phyloP scores from a whole-genome alignment of 225 moss, liverwort and hornwort species.

The Pleurozium schreberi region DNA sequence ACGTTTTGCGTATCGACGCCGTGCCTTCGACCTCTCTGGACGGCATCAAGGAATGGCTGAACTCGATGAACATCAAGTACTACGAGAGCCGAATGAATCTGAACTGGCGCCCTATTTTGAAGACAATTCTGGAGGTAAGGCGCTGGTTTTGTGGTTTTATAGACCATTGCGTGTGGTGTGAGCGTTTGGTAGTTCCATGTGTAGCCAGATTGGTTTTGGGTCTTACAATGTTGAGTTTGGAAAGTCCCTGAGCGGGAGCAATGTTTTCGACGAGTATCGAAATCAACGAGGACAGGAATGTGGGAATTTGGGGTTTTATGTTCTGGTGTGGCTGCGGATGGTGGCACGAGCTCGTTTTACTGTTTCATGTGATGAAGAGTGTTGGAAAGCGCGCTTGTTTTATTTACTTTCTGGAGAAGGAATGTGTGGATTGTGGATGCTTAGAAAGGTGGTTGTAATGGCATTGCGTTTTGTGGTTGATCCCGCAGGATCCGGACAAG shows the following conservation, averaged over 20 bases:
- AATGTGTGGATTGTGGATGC: no score
- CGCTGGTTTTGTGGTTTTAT: background rate
- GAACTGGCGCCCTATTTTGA: conserved; percentile 98
- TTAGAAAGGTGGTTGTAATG: background rate
- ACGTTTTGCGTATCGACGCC: conserved; percentile 92
- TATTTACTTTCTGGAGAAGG: background rate
- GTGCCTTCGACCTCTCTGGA: conserved; percentile 89
- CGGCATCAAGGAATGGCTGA: conserved; percentile 98
- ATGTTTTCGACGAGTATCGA: background rate
- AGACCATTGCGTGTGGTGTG: background rate
- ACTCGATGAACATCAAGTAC: conserved; percentile 99
- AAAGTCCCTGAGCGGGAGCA: background rate
- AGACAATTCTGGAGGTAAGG: conserved; percentile 80
- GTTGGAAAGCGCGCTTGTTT: background rate
- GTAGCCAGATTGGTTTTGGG: background rate
- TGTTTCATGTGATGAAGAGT: background rate
- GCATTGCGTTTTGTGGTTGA: background rate
- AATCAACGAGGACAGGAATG: background rate
- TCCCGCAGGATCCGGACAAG: conserved; percentile 74
- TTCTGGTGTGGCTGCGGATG: background rate
- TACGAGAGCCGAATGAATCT: conserved; percentile 98
- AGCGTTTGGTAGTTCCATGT: no score
- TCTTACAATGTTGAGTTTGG: no score
- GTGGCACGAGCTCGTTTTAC: no score
- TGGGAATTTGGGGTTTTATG: background rate